Percentiles rank a stretch among this genome's conserved stretches.
Evolutionary conservation across 202 grass and related monocot genomes (phyloP).

Genomic region (Hordeum pubiflorum): DNA sequence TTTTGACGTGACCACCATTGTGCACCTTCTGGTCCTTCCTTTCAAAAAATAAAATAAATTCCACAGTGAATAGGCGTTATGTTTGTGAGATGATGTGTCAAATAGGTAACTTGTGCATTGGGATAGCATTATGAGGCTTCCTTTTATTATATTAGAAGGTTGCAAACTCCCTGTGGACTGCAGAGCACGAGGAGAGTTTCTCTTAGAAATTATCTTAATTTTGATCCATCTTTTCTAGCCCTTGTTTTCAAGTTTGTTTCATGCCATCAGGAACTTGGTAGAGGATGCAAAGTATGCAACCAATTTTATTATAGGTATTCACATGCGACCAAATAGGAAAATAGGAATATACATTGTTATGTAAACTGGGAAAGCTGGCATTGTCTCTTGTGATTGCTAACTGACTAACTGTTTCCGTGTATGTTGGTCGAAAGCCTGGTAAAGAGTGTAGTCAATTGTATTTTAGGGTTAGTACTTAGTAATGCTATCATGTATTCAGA

Average conservation of each 20-base stretch:
- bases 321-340: background rate
- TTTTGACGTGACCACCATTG: background rate
- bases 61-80: background rate
- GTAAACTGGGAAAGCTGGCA: background rate
- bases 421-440: background rate
- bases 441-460: background rate
- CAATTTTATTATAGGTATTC: background rate
- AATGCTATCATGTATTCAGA: background rate
- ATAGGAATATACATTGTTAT: background rate
- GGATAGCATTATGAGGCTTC: background rate
- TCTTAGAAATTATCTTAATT: background rate
- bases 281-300: background rate
- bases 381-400: background rate
- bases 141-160: constrained; percentile 1
- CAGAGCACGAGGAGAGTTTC: background rate
- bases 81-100: background rate
- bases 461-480: background rate
- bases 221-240: background rate
- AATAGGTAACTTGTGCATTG: background rate
- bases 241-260: background rate
- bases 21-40: background rate
- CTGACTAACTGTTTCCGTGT: background rate
- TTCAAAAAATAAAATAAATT: background rate
- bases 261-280: background rate
- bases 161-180: background rate